phyloP scores from a whole-genome alignment of 371 early-diverging fungal species.

The Rhizopus delemar region DNA sequence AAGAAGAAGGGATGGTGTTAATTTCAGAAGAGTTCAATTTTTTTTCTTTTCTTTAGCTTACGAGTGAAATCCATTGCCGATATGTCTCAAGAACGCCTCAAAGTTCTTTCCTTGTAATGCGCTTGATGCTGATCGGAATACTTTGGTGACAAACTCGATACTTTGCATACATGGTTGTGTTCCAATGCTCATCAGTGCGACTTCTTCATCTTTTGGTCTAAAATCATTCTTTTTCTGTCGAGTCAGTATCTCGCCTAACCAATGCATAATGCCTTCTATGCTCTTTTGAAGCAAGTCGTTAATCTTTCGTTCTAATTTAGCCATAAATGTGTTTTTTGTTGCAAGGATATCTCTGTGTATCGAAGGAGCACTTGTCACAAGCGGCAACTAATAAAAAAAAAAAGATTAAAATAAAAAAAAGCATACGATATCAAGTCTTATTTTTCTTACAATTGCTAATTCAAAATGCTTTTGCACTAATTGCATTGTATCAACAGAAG shows the following conservation, averaged over 20 bases:
- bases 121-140: slow-evolving; percentile 59
- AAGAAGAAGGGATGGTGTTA: slow-evolving; percentile 12
- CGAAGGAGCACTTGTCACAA: slow-evolving; percentile 75
- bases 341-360: slow-evolving; percentile 82
- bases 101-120: slow-evolving; percentile 80
- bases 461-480: slow-evolving; percentile 92
- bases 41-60: slow-evolving; percentile 36
- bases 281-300: slow-evolving; percentile 80
- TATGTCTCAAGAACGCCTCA: slow-evolving; percentile 72
- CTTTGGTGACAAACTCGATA: slow-evolving; percentile 66
- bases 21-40: background rate
- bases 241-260: slow-evolving; percentile 63
- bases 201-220: slow-evolving; percentile 83
- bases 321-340: slow-evolving; percentile 85
- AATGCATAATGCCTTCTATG: slow-evolving; percentile 59
- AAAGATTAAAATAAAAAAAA: slow-evolving; percentile 1
- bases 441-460: slow-evolving; percentile 66
- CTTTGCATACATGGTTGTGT: slow-evolving; percentile 77
- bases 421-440: background rate
- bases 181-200: slow-evolving; percentile 70
- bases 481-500: slow-evolving; percentile 74
- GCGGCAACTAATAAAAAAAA: slow-evolving; percentile 59
- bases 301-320: slow-evolving; percentile 73
- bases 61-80: slow-evolving; percentile 82
- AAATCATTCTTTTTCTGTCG: slow-evolving; percentile 76